phyloP scores from a whole-genome alignment of 768 basidiomycete genomes.

The Leccinum sublutescens region DNA sequence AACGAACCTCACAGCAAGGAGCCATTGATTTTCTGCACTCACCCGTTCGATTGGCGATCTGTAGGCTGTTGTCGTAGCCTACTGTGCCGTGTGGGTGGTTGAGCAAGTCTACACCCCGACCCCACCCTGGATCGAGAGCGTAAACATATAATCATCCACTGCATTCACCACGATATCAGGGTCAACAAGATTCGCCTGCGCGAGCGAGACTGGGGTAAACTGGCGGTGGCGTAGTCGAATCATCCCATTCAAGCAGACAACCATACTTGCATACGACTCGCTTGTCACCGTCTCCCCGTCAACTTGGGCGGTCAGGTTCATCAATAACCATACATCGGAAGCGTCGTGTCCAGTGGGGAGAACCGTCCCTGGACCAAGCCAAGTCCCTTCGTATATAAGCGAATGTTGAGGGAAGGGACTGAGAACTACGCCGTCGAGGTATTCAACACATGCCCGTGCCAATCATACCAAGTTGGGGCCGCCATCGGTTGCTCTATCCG shows the following conservation, averaged over 20 bases:
- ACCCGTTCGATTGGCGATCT: slow-evolving; percentile 46
- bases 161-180: background rate
- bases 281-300: slow-evolving; percentile 42
- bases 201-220: slow-evolving; percentile 54
- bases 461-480: slow-evolving; percentile 58
- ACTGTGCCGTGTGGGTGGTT: slow-evolving; percentile 56
- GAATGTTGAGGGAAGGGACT: slow-evolving; percentile 50
- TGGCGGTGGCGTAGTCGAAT: slow-evolving; percentile 18
- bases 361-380: slow-evolving; percentile 37
- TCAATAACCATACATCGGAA: slow-evolving; percentile 48
- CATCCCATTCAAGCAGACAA: background rate
- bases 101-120: slow-evolving; percentile 58
- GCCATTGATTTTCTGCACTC: slow-evolving; percentile 14
- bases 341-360: slow-evolving; percentile 41
- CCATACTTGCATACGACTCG: slow-evolving; percentile 48
- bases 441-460: slow-evolving; percentile 42
- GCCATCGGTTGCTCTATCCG: slow-evolving; percentile 35
- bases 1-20: background rate
- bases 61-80: slow-evolving; percentile 36
- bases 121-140: slow-evolving; percentile 50
- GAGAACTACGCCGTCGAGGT: slow-evolving; percentile 40
- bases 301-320: slow-evolving; percentile 48
- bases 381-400: slow-evolving; percentile 39
- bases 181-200: slow-evolving; percentile 7
- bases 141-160: slow-evolving; percentile 42